phyloP scores from a whole-genome alignment of 2,329 filamentous ascomycete species.

The Alternaria conjuncta region DNA sequence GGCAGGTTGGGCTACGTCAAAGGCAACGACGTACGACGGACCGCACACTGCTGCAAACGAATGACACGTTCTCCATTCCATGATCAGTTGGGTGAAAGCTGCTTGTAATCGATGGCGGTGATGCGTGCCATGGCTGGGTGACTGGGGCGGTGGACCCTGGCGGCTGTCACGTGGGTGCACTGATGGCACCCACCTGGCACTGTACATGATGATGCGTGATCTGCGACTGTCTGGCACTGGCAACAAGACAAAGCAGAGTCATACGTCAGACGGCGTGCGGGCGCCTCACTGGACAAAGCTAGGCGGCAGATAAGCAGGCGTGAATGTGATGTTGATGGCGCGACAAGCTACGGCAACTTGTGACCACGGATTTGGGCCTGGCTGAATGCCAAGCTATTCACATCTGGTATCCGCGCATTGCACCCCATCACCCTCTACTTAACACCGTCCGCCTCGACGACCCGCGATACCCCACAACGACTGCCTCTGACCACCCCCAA shows the following conservation, averaged over 20 bases:
- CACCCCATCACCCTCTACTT: slow-evolving; percentile 22
- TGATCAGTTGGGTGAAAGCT: not conserved
- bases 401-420: slow-evolving; percentile 25
- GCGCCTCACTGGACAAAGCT: slow-evolving; percentile 9
- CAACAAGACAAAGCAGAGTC: slow-evolving; percentile 2
- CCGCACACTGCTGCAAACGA: slow-evolving; percentile 14
- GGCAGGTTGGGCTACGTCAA: slow-evolving; percentile 23
- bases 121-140: slow-evolving; percentile 2
- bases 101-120: not conserved
- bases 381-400: slow-evolving; percentile 29
- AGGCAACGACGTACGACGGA: slow-evolving; percentile 19
- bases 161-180: slow-evolving; percentile 11
- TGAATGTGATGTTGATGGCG: slow-evolving; percentile 31
- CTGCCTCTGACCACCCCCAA: slow-evolving; percentile 17
- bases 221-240: not conserved
- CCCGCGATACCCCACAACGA: slow-evolving; percentile 32
- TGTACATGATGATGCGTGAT: not conserved
- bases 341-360: slow-evolving; percentile 26
- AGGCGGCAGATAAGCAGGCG: slow-evolving; percentile 21
- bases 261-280: slow-evolving; percentile 19
- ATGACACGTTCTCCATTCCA: slow-evolving; percentile 37
- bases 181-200: not conserved
- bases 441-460: slow-evolving; percentile 33
- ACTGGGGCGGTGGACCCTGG: not conserved
- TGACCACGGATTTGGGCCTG: slow-evolving; percentile 24